These are phyloP conservation scores for Peronospora destructor DNA, from an alignment of 352 stramenopile genomes.

Conservation along the genomic window DNA sequence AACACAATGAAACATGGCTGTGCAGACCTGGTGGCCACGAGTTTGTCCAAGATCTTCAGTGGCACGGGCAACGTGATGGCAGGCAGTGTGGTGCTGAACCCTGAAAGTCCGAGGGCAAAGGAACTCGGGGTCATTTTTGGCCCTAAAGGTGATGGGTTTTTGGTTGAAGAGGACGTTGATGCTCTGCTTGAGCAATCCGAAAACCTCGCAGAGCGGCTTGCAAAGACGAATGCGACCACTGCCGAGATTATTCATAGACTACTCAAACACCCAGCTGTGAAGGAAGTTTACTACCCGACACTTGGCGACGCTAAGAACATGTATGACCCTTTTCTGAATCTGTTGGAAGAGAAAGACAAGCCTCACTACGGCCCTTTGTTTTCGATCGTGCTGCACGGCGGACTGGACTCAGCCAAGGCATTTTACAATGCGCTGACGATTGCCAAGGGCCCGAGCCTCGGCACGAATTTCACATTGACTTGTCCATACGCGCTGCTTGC, in stretches of 20 bases:
- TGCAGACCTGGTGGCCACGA: constrained; percentile 88
- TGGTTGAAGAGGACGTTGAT: constrained; percentile 54
- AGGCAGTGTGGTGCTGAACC: constrained; percentile 87
- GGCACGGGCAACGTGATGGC: constrained; percentile 88
- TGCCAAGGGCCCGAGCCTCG: constrained; percentile 85
- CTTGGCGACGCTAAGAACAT: constrained; percentile 37
- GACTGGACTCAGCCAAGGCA: constrained; percentile 47
- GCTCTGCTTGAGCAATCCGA: constrained; percentile 41
- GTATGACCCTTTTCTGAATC: constrained; percentile 56
- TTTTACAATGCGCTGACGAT: constrained; percentile 88
- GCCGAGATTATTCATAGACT: constrained; percentile 67
- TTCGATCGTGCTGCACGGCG: constrained; percentile 78
- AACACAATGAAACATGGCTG: constrained; percentile 71
- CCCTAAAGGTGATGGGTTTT: constrained; percentile 42
- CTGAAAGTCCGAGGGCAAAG: constrained; percentile 35
- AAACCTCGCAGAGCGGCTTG: constrained; percentile 69
- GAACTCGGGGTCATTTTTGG: constrained; percentile 38
- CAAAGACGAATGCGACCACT: constrained; percentile 74
- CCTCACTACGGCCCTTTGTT: constrained; percentile 82
- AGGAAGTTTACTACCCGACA: constrained; percentile 84
- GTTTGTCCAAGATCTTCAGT: constrained; percentile 91
- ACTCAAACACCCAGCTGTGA: constrained; percentile 61
- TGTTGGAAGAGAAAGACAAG: constrained; percentile 10
- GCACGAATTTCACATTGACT: constrained; percentile 91
- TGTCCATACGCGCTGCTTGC: constrained; percentile 91